A percentile compares a stretch with the other conserved stretches of the same genome.
These are phyloP conservation scores for Vinca minor DNA, from an alignment of 257 asterid genomes.

Conservation along the genomic window DNA sequence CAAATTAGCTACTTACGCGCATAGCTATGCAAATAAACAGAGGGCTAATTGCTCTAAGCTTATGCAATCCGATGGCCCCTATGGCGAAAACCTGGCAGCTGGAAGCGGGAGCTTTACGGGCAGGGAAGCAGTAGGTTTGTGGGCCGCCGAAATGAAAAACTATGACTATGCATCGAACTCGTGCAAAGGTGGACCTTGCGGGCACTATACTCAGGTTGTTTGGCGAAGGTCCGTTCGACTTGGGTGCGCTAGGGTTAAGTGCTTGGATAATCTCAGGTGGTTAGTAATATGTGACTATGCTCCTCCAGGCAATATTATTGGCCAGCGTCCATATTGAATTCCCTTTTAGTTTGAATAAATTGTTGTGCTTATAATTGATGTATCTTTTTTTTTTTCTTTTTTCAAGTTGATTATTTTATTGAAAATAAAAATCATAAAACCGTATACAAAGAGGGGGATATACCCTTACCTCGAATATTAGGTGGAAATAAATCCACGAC, in stretches of 20 bases:
- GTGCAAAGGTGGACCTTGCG: conserved; percentile 24
- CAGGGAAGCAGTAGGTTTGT: conserved; percentile 21
- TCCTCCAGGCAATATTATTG: conserved; percentile 15
- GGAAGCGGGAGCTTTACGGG: conserved; percentile 26
- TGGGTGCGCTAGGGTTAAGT: conserved; percentile 22
- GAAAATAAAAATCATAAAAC: too few relatives aligned
- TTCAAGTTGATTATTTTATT: too few relatives aligned
- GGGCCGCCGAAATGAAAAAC: conserved; percentile 28
- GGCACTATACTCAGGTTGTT: too few relatives aligned
- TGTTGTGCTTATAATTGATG: too few relatives aligned
- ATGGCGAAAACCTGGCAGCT: conserved; percentile 40
- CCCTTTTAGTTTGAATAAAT: too few relatives aligned
- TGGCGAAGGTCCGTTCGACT: conserved; percentile 13
- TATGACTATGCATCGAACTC: conserved; percentile 28
- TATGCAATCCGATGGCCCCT: conserved; percentile 28
- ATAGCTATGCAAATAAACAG: conserved; percentile 28
- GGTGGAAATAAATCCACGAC: too few relatives aligned
- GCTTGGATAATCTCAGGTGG: conserved; percentile 9
- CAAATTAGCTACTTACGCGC: conserved; percentile 30
- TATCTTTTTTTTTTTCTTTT: too few relatives aligned
- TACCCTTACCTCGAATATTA: too few relatives aligned
- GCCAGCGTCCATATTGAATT: conserved; percentile 14
- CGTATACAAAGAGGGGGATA: too few relatives aligned
- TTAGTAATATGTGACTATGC: conserved; percentile 16
- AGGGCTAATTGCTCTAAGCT: conserved; percentile 29